Evolutionary conservation across 2,329 filamentous ascomycete genomes (phyloP), one percentile per base, ranked within the genome.

Genomic region (Cadophora luteo-olivacea): DNA sequence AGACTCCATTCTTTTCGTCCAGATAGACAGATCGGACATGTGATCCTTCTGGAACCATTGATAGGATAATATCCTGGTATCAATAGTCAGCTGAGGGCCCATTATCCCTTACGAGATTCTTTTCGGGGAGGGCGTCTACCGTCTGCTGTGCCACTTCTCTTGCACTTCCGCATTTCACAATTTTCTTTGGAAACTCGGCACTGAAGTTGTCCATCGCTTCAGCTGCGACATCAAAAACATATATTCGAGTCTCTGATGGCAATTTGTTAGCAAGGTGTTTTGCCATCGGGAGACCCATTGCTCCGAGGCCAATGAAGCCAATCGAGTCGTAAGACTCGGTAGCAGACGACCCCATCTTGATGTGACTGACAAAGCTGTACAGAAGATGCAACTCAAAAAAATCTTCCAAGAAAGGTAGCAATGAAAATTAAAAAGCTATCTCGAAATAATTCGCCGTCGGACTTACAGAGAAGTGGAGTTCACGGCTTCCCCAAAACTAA

Each of bases 1-100:
- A 82, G 76, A 92, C 88, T 36, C 86, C 82, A 63, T 85, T 83
- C 4, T 63, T 19, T 0, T 72, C 36, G 64, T 77, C 70, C 9
- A 78, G 73, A 76, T 89, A 92, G 45, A 92, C 90, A n/a, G 85
- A 84, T 73, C 86, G 85, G 67, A 92, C 90, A 75, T 92, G 89
- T 55, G 85, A 81, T 0, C 89, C 87, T 73, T 91, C 88, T 0
- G 90, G 90, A 3, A 92, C 83, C 77, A 89, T 89, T 24, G 89
- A 91, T 58, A 92, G 82, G 69, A 92, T 84, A 25, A 86, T 87
- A 76, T 88, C 85, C 89, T 92, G 74, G 32, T n/a, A 52, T 16
- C 36, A 12, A n/a, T 1, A 33, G 33, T 64, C 48, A 48, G 52
- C 32, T 36, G 0, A 8, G 64, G 65, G 25, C 61, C 4, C 16